Base-by-base conservation (phyloP, 768 basidiomycete genomes). In the Clitopilus passeckerianus region DNA sequence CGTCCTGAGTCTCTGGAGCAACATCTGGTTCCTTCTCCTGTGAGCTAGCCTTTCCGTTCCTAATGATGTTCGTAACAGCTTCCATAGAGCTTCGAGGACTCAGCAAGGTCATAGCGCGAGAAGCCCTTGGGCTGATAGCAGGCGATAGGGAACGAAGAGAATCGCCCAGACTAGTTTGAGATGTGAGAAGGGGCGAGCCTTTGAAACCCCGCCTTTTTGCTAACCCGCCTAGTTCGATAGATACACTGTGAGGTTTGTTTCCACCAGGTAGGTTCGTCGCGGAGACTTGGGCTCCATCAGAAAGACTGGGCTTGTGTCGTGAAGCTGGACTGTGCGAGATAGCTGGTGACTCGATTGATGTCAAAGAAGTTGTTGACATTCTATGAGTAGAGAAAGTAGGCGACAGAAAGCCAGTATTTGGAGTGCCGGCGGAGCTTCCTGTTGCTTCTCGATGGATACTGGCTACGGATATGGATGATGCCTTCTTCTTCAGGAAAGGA, bases 181-280 rank as follows among this genome's bases (percentile, higher is more conserved):
- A 58, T 0, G 63, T 64, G 44, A 65, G 65, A 10, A 71, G 57
- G 16, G 71, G 67, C 15, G 71, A 66, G 23, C 72, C 72, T 57
- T 69, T 72, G 61, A 73, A 71, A 14, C 72, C 72, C 52, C 72
- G 64, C 12, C 72, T 67, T 63, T 65, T 65, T 6, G 68, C 72
- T 10, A 73, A 68, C 22, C 64, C 65, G 5, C 66, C 69, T 10
- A 67, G 67, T 34, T 62, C 59, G 2, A 56, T 23, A 50, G 59
- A 41, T 18, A 34, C n/a, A 30, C 27, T 1, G 5, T 34, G 46
- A 30, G 23, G 34, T 37, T 15, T 57, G 30, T 18, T 24, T n/a
- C n/a, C n/a, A n/a, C n/a, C n/a, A 5, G 22, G 15, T 50, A 18
- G 46, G 20, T 23, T n/a, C 3, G 20, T 12, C 9, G n/a, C 3